Conservation (phyloP, 345 rosid species). For the Populus deltoides region DNA sequence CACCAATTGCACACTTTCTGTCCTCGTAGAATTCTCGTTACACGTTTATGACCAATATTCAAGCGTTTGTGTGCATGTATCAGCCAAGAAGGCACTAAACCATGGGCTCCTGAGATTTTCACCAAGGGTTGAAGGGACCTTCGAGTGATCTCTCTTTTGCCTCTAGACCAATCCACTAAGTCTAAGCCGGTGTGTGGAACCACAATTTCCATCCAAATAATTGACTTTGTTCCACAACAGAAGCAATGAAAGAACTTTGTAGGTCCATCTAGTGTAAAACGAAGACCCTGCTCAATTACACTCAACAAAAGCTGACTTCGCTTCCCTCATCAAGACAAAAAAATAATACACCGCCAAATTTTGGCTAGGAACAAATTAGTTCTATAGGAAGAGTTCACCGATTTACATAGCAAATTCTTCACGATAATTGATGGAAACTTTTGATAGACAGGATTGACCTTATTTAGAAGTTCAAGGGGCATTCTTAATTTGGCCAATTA, state of each 20-base stretch:
- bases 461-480: no score
- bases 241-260: neutral
- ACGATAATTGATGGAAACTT: no score
- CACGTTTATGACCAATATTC: neutral
- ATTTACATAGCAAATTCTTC: no score
- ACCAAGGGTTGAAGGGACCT: neutral
- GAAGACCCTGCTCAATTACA: neutral
- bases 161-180: neutral
- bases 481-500: no score
- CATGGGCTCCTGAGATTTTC: neutral
- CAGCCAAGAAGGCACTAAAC: neutral
- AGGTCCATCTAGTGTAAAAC: neutral
- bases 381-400: no score
- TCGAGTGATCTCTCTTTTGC: neutral
- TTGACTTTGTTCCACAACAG: neutral
- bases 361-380: no score
- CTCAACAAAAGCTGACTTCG: slow-evolving; percentile 3
- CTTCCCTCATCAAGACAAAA: neutral
- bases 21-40: neutral
- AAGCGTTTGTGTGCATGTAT: neutral
- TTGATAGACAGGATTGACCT: no score
- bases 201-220: neutral
- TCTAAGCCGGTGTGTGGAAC: neutral
- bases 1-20: neutral
- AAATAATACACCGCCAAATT: neutral